phyloP scores from a whole-genome alignment of 257 asterid species.

The Fraxinus pennsylvanica region DNA sequence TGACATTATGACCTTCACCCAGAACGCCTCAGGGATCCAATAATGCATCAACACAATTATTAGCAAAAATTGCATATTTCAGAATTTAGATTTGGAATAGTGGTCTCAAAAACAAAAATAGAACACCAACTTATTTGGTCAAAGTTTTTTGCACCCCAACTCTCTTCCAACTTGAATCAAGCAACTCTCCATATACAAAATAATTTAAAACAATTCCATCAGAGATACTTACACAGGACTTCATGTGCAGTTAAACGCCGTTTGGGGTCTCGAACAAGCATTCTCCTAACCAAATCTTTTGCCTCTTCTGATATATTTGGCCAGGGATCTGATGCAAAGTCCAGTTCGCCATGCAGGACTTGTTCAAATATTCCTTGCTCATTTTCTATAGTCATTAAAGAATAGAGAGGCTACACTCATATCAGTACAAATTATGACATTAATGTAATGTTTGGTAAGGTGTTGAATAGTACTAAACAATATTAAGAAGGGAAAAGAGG shows the following conservation, averaged over 20 bases:
- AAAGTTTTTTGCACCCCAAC: neutral
- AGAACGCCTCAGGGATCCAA: neutral
- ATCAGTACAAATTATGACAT: neutral
- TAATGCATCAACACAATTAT: neutral
- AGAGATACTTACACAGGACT: slow-evolving; percentile 74
- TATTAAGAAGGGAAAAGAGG: neutral
- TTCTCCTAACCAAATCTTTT: slow-evolving; percentile 83
- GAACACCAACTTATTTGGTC: neutral
- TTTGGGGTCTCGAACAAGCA: slow-evolving; percentile 88
- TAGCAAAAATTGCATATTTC: neutral
- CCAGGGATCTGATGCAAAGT: slow-evolving; percentile 90
- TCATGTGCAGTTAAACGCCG: slow-evolving; percentile 89
- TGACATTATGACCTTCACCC: neutral
- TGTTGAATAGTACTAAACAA: neutral
- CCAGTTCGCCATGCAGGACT: slow-evolving; percentile 93
- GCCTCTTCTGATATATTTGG: slow-evolving; percentile 89
- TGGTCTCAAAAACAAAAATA: neutral
- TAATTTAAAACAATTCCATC: neutral
- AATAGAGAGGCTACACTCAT: neutral
- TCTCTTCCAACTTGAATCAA: neutral
- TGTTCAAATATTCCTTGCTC: slow-evolving; percentile 95
- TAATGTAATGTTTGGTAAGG: neutral
- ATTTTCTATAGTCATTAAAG: slow-evolving; percentile 45
- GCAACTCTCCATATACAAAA: neutral
- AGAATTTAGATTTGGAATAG: neutral